Evolutionary conservation across 371 early-diverging fungal species (phyloP), one percentile per base, ranked within the genome.

Genomic region (Amoeboaphelidium occidentale): DNA sequence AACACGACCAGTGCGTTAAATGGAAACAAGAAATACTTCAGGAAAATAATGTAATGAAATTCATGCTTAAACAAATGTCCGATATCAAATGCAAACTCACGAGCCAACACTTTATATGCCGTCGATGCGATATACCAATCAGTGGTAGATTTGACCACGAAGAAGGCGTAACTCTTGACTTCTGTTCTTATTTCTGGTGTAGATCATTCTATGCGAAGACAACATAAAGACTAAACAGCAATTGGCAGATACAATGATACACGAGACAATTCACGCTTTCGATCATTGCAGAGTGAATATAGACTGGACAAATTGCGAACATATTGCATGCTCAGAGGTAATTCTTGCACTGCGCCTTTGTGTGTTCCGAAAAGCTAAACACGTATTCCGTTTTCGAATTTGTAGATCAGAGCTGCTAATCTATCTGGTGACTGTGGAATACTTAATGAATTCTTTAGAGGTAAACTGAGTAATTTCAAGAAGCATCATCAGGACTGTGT

Each of bases 181-280:
- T 17, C 13, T 42, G 26, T 25, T 41, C 41, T 3, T 25, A 42
- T 50, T 42, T 6, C 1, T 27, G 28, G 2, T 6, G n/a, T 14
- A 60, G 62, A 69, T 91, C 45, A 58, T 89, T 24, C 67, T 91
- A 25, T 91, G 92, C 63, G 78, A 83, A 55, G 86, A 89, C 58
- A 61, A 70, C 52, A 67, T 86, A 51, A 62, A 59, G 13, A 65
- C 68, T 42, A 79, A 81, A 58, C 62, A 62, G 14, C 80, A 79
- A 54, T 67, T 79, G 66, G 88, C 85, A 58, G 80, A 79, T 42
- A 86, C 89, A 0, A 76, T 92, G 71, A 84, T 81, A 1, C 93
- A 92, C 60, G 93, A 92, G 62, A 79, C 89, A 70, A 69, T 93
- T n/a, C 93, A 93, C 61, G 85, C 88, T 50, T 91, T 79, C 59